A percentile compares a stretch with the other conserved stretches of the same genome.
Conservation (phyloP, 1,284 basidiomycete species). For the Cutaneotrichosporon daszewskae region DNA sequence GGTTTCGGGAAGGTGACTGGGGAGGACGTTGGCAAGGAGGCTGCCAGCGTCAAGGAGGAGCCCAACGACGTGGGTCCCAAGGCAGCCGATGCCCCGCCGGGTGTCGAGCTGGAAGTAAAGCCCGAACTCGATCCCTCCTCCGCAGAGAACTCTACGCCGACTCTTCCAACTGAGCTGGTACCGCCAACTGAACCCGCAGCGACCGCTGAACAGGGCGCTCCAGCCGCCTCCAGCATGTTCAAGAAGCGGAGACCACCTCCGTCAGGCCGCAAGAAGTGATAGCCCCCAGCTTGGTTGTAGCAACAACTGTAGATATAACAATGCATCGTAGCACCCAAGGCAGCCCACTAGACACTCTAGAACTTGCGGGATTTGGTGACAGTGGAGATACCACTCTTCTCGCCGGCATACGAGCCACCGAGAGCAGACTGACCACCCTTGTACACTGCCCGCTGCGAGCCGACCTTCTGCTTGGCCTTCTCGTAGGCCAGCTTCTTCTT, state of each 20-base stretch:
- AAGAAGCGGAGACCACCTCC: conserved; percentile 47
- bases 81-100: no score
- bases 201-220: conserved; percentile 2
- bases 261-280: conserved; percentile 34
- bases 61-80: background rate
- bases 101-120: conserved; percentile 15
- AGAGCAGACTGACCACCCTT: conserved; percentile 65
- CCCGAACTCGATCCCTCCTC: conserved; percentile 2
- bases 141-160: conserved; percentile 2
- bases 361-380: conserved; percentile 77
- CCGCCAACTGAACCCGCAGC: background rate
- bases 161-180: no score
- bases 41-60: background rate
- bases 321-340: no score
- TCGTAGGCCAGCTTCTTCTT: conserved; percentile 90
- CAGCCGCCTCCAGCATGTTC: conserved; percentile 33
- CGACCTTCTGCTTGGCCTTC: conserved; percentile 84
- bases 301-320: background rate
- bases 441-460: conserved; percentile 80
- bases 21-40: background rate
- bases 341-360: conserved; percentile 30
- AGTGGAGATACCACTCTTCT: conserved; percentile 70
- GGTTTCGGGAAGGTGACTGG: background rate
- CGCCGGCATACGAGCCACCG: conserved; percentile 51
- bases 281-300: background rate